Evolutionary conservation across 2,329 filamentous ascomycete species (phyloP), one percentile per base, ranked within the genome.

Genomic region (Raffaelea albimanens): DNA sequence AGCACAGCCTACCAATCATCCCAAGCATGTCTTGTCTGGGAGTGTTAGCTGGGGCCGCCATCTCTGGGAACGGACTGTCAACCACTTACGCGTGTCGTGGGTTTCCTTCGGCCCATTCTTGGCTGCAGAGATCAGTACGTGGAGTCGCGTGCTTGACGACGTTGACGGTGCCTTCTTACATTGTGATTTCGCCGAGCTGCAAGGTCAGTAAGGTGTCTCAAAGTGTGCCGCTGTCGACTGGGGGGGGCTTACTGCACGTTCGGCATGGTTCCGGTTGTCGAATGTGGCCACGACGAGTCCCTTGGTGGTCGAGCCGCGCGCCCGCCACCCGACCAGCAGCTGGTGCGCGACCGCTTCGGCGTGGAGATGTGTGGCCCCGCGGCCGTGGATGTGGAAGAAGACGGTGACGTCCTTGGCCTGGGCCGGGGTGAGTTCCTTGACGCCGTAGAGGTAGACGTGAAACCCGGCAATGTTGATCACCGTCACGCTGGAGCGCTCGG

Each of bases 231-330:
- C n/a, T n/a, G n/a, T n/a, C n/a, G n/a, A n/a, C n/a, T 16, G 5
- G 11, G 5, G 11, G 5, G 5, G 14, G 25, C 40, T 22, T 21
- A 45, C 44, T 16, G 23, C 10, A 21, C 44, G 21, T 9, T 19
- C 33, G 11, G 34, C 44, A 23, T 45, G 44, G 22, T 45, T 45
- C 22, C 36, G 44, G 22, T 45, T 45, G 23, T 45, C 44, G 33
- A 45, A 45, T 3, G 44, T 40, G 10, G 44, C 44, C 8, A 45
- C 21, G 2, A 45, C 44, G 3, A 45, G n/a, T 13, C 44, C 44
- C 36, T 40, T 43, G 13, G 29, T 31, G 8, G 40, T 29, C 16
- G 16, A 16, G 1, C 20, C 14, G 7, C 18, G 16, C 5, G 11
- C 8, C 3, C 33, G 31, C 9, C 34, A 14, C n/a, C 43, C 21